Conservation (phyloP, 2,329 filamentous ascomycete genomes). For the Aspergillus neoniger region DNA sequence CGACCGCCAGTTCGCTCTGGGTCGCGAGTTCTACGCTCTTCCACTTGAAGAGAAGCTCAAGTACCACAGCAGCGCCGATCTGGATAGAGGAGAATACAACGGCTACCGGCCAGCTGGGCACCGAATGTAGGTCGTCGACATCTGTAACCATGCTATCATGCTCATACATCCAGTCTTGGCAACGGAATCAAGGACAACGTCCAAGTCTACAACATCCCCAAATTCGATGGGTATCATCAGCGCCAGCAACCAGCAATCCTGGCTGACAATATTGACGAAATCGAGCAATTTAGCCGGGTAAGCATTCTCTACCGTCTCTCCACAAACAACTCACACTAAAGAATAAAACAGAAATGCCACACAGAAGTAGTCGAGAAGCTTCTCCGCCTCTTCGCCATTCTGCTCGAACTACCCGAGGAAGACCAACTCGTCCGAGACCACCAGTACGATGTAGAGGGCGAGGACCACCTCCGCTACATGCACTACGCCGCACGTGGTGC, state of each 20-base stretch:
- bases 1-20: conserved; percentile 63
- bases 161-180: conserved; percentile 26
- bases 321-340: too few species aligned
- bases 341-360: conserved; percentile 30
- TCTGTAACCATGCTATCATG: conserved; percentile 11
- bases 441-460: conserved; percentile 59
- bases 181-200: conserved; percentile 56
- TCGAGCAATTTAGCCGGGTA: conserved; percentile 56
- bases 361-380: conserved; percentile 44
- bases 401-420: conserved; percentile 62
- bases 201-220: conserved; percentile 63
- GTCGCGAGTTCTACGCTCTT: conserved; percentile 59
- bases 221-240: conserved; percentile 54
- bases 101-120: conserved; percentile 56
- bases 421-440: conserved; percentile 59
- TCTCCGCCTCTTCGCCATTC: conserved; percentile 61
- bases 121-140: conserved; percentile 26
- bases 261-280: conserved; percentile 54
- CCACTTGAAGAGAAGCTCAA: conserved; percentile 61
- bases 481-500: conserved; percentile 54
- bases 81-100: conserved; percentile 58
- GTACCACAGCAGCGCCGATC: conserved; percentile 50
- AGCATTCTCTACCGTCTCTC: background rate
- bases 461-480: conserved; percentile 67
- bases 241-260: conserved; percentile 52